Evolutionary conservation across 2,329 filamentous ascomycete genomes (phyloP).

Genomic region (Didymella pomorum): DNA sequence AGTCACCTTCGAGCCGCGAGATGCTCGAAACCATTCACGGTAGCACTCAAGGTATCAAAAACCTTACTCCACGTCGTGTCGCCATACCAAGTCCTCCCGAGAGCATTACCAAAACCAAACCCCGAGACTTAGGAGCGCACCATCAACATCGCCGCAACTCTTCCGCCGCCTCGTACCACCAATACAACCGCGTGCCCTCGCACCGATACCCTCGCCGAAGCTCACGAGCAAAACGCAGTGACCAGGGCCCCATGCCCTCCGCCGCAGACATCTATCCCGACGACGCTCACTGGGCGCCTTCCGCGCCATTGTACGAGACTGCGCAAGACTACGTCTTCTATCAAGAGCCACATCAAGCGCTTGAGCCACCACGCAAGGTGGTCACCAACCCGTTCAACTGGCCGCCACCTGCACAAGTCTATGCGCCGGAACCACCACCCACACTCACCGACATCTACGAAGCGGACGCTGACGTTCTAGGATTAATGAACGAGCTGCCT

Average conservation of each 20-base stretch:
- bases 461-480: constrained; percentile 25
- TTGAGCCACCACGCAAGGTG: neutral
- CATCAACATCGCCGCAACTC: constrained; percentile 11
- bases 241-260: constrained; percentile 44
- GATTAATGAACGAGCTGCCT: constrained; percentile 22
- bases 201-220: constrained; percentile 12
- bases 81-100: neutral
- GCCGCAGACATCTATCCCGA: constrained; percentile 44
- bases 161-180: neutral
- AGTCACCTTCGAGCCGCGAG: neutral
- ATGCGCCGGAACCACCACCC: constrained; percentile 15
- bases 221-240: constrained; percentile 33
- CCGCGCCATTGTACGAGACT: neutral
- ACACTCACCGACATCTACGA: constrained; percentile 20
- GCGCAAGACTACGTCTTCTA: neutral
- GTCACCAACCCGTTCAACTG: constrained; percentile 17
- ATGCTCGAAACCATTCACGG: too few species aligned
- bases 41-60: neutral
- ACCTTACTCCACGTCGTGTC: neutral
- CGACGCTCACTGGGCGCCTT: constrained; percentile 28
- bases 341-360: neutral
- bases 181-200: constrained; percentile 15
- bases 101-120: neutral
- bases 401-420: constrained; percentile 33
- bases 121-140: neutral